Percentiles rank a stretch among this genome's conserved stretches.
Conservation (phyloP, 2,329 filamentous ascomycete species). For the Alternaria sp. region DNA sequence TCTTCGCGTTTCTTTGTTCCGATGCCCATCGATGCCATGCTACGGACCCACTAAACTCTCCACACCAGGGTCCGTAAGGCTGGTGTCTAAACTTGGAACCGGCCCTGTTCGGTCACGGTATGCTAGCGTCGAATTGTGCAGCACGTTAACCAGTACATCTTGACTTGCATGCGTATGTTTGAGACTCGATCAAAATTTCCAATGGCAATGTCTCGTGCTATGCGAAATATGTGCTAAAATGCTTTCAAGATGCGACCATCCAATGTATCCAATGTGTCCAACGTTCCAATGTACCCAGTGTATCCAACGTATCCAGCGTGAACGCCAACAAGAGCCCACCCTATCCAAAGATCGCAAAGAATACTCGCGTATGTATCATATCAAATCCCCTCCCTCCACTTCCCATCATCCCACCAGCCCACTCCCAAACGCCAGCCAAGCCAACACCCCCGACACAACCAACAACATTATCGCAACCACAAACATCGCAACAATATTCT, state of each 20-base stretch:
- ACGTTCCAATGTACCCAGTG: not conserved
- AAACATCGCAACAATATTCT: constrained; percentile 33
- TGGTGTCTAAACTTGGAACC: constrained; percentile 7
- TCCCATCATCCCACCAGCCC: not conserved
- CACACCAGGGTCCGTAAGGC: constrained; percentile 10
- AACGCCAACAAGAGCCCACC: not conserved
- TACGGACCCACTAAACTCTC: constrained; percentile 3
- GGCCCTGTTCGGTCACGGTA: not conserved
- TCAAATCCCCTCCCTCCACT: too few relatives aligned
- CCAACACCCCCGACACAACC: constrained; percentile 26
- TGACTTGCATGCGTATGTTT: not conserved
- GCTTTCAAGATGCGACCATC: not conserved
- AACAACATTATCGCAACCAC: constrained; percentile 30
- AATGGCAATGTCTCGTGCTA: not conserved
- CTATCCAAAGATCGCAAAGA: not conserved
- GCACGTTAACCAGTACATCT: not conserved
- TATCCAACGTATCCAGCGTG: not conserved
- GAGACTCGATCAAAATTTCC: not conserved
- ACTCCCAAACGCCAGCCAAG: constrained; percentile 20
- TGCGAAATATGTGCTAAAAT: not conserved
- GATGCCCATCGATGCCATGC: not conserved
- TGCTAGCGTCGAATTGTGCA: not conserved
- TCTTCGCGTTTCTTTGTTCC: constrained; percentile 4
- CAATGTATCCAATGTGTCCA: not conserved
- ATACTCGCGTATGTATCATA: not conserved